Conservation (phyloP, 2,329 filamentous ascomycete genomes). For the Didymella lethalis region DNA sequence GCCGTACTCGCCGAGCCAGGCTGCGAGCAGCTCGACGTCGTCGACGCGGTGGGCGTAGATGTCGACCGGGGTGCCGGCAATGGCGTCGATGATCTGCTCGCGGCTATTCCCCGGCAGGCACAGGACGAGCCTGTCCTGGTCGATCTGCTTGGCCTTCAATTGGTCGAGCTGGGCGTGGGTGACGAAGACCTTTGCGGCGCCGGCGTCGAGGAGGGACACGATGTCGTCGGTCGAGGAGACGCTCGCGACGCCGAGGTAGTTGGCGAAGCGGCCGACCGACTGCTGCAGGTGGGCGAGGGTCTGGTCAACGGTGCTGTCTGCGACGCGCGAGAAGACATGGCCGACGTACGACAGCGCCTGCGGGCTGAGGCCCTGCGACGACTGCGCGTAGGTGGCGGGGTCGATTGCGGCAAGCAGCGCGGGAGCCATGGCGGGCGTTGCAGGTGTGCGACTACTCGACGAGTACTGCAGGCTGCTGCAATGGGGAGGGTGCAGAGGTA, state of each 20-base stretch:
- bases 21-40: conserved; percentile 54
- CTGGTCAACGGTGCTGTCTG: conserved; percentile 56
- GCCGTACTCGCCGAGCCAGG: conserved; percentile 60
- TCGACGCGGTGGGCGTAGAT: conserved; percentile 55
- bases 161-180: conserved; percentile 70
- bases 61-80: conserved; percentile 54
- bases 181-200: conserved; percentile 86
- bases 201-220: conserved; percentile 81
- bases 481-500: background rate
- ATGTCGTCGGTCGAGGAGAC: conserved; percentile 76
- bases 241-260: conserved; percentile 79
- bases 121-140: conserved; percentile 65
- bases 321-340: conserved; percentile 63
- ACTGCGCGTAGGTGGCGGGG: conserved; percentile 53
- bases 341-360: conserved; percentile 65
- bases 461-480: conserved; percentile 3
- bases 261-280: conserved; percentile 63
- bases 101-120: conserved; percentile 57
- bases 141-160: conserved; percentile 61
- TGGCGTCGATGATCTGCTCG: conserved; percentile 52
- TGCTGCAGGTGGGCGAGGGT: conserved; percentile 63
- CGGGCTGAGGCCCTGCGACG: conserved; percentile 60
- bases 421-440: conserved; percentile 50
- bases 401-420: conserved; percentile 61
- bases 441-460: background rate